Conservation (phyloP, 352 stramenopile genomes). For the Globisporangium cederbergense region DNA sequence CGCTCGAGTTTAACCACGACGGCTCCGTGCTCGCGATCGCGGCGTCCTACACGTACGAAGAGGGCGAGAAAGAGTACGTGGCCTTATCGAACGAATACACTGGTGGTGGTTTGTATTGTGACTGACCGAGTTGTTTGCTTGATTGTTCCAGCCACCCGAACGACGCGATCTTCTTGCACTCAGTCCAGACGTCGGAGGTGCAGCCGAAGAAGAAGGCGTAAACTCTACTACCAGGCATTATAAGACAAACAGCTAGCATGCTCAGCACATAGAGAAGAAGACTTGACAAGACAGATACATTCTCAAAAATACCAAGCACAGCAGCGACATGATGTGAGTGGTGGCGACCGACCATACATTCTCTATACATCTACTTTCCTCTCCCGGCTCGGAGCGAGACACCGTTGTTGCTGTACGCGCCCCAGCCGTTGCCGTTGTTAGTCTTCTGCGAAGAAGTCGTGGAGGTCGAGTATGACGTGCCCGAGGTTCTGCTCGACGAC, state of each 20-base stretch:
- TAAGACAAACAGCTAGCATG: neutral
- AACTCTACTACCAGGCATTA: conserved; percentile 9
- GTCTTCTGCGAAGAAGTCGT: neutral
- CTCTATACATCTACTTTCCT: conserved; percentile 12
- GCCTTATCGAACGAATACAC: neutral
- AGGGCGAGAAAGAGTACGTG: conserved; percentile 93
- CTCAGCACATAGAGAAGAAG: neutral
- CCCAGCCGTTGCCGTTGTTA: conserved; percentile 7
- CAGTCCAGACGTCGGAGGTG: conserved; percentile 86
- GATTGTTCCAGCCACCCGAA: conserved; percentile 72
- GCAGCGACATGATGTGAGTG: neutral
- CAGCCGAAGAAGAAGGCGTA: conserved; percentile 64
- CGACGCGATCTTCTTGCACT: conserved; percentile 93
- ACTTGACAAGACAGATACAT: conserved; percentile 10
- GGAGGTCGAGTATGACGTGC: neutral
- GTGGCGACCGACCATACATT: neutral
- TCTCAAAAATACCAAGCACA: conserved; percentile 1
- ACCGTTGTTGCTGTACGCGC: conserved; percentile 9
- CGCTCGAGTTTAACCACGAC: conserved; percentile 93
- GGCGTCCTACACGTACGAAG: conserved; percentile 96
- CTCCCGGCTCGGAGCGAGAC: conserved; percentile 11
- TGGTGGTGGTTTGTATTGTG: neutral
- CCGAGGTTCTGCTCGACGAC: conserved; percentile 1
- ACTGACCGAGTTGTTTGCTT: conserved; percentile 7
- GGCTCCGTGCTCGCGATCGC: conserved; percentile 93